Percentiles rank a stretch among this genome's conserved stretches.
phyloP scores from a whole-genome alignment of 2,329 filamentous ascomycete genomes.

The Diatrype stigma region DNA sequence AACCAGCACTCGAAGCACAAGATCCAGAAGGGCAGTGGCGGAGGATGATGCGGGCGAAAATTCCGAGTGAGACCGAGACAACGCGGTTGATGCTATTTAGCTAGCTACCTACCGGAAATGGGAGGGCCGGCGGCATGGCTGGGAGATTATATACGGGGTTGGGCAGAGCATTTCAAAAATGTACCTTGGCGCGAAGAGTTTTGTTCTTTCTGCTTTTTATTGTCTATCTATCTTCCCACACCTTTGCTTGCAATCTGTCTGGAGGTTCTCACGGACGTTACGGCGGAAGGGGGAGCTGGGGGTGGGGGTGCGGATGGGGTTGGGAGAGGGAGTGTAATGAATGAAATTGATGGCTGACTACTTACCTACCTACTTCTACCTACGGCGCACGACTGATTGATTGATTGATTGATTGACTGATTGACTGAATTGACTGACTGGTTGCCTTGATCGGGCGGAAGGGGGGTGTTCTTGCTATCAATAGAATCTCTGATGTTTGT shows the following conservation, averaged over 20 bases:
- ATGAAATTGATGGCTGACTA: no score
- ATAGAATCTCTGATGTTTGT: no score
- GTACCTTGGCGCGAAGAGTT: slow-evolving; percentile 1
- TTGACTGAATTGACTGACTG: no score
- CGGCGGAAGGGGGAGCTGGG: no score
- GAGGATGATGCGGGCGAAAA: slow-evolving; percentile 15
- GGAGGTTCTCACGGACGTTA: not conserved
- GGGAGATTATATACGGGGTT: not conserved
- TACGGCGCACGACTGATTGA: no score
- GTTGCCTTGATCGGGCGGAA: no score
- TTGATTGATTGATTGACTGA: no score
- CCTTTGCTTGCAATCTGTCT: not conserved
- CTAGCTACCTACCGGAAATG: not conserved
- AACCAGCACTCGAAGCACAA: slow-evolving; percentile 22
- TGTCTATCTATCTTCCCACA: not conserved
- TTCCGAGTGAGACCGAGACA: slow-evolving; percentile 8
- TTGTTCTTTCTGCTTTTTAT: not conserved
- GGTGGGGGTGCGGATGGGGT: no score
- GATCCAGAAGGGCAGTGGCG: slow-evolving; percentile 16
- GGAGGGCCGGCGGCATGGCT: not conserved
- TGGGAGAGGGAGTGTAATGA: no score
- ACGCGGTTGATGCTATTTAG: not conserved
- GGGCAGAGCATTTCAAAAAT: not conserved
- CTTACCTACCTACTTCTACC: no score
- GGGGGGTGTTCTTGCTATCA: no score